A percentile compares a stretch with the other conserved stretches of the same genome.
Evolutionary conservation across 2,329 filamentous ascomycete species (phyloP).

Genomic region (Gaeumannomyces tritici): DNA sequence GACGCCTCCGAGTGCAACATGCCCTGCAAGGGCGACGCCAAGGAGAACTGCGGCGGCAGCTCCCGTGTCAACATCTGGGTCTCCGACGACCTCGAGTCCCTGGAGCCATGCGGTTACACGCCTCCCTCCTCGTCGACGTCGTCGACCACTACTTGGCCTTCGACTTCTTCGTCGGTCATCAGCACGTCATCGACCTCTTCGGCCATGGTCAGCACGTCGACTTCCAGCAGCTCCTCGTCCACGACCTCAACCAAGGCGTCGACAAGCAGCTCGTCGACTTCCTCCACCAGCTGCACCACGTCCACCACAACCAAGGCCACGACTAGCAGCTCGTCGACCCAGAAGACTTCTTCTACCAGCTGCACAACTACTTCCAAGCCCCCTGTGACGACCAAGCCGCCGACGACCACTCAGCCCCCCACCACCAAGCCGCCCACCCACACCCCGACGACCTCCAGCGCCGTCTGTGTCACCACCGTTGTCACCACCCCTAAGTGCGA

Average conservation of each 20-base stretch:
- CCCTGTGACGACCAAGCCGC: conserved; percentile 4
- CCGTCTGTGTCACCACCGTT: conserved; percentile 36
- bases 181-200: not conserved
- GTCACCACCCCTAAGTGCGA: conserved; percentile 34
- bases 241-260: not conserved
- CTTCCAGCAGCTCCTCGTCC: conserved; percentile 7
- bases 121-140: conserved; percentile 13
- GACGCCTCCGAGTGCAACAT: conserved; percentile 33
- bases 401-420: conserved; percentile 11
- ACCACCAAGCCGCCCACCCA: conserved; percentile 8
- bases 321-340: conserved; percentile 5
- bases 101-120: conserved; percentile 36
- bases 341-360: conserved; percentile 2
- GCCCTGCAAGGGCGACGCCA: conserved; percentile 38
- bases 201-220: too few relatives aligned
- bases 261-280: conserved; percentile 4
- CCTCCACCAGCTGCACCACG: conserved; percentile 4
- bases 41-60: conserved; percentile 32
- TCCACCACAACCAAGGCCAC: conserved; percentile 5
- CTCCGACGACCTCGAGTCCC: conserved; percentile 36
- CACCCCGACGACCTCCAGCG: conserved; percentile 24
- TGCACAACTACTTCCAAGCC: conserved; percentile 6
- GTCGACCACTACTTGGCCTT: conserved; percentile 5
- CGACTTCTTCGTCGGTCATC: conserved; percentile 6
- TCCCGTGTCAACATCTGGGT: conserved; percentile 33